Evolutionary conservation across 1,139 yeast species (phyloP).

Genomic region (Eremothecium gossypii): DNA sequence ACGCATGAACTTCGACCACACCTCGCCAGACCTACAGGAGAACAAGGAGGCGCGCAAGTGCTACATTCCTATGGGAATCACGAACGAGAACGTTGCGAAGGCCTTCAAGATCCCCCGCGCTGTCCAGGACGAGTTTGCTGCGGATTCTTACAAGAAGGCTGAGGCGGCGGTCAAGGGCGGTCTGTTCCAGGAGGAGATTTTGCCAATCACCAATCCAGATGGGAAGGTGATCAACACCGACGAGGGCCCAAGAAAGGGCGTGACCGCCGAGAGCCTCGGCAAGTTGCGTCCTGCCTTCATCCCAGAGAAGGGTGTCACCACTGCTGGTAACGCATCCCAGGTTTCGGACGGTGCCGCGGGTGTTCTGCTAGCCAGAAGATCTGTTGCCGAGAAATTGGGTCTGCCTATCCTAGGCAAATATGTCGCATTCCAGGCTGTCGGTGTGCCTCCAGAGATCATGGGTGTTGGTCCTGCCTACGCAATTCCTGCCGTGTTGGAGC

Average conservation of each 20-base stretch:
- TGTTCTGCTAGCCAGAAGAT: slow-evolving; percentile 75
- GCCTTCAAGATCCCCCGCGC: slow-evolving; percentile 56
- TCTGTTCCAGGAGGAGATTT: slow-evolving; percentile 71
- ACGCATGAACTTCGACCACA: slow-evolving; percentile 54
- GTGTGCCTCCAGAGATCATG: slow-evolving; percentile 96
- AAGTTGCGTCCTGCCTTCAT: slow-evolving; percentile 85
- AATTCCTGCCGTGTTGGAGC: slow-evolving; percentile 69
- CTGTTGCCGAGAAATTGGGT: slow-evolving; percentile 69
- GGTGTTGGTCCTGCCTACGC: slow-evolving; percentile 96
- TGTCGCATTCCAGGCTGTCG: slow-evolving; percentile 66
- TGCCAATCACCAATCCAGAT: slow-evolving; percentile 47
- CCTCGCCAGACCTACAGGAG: slow-evolving; percentile 44
- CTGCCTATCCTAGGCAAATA: slow-evolving; percentile 65
- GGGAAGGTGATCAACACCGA: slow-evolving; percentile 51
- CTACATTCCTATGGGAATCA: slow-evolving; percentile 84
- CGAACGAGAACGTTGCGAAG: slow-evolving; percentile 68
- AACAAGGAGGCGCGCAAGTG: slow-evolving; percentile 51
- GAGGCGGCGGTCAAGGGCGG: slow-evolving; percentile 64
- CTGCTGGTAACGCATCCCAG: slow-evolving; percentile 95
- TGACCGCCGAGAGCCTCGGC: slow-evolving; percentile 63
- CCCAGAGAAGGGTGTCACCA: slow-evolving; percentile 67
- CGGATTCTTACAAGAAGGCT: slow-evolving; percentile 78
- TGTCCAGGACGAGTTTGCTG: slow-evolving; percentile 81
- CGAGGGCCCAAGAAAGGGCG: slow-evolving; percentile 87
- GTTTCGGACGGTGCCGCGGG: slow-evolving; percentile 94